Evolutionary conservation across 139 green algal genomes (phyloP).

Genomic region (Chlamydomonas applanata): DNA sequence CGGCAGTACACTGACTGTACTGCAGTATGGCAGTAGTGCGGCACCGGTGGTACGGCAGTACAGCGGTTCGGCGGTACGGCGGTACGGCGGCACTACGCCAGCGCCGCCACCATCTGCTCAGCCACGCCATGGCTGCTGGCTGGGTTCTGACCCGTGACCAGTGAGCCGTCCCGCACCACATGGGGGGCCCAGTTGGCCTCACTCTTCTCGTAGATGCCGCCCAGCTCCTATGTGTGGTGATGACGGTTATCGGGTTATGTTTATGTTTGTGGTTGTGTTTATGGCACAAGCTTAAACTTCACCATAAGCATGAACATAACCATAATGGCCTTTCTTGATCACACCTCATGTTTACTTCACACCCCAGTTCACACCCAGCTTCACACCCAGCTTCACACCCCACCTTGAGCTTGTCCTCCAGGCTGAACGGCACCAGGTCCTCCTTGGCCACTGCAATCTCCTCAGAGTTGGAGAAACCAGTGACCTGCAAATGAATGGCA

Average conservation of each 20-base stretch:
- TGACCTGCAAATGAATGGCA: constrained; percentile 8
- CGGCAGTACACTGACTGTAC: too few species aligned
- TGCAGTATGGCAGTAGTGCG: too few species aligned
- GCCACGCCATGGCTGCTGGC: neutral
- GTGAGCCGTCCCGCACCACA: constrained; percentile 11
- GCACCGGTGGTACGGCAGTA: too few species aligned
- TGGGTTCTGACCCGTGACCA: constrained; percentile 38
- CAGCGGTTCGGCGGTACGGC: too few species aligned
- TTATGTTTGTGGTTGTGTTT: too few species aligned
- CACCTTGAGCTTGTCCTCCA: constrained; percentile 39
- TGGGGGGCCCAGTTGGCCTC: constrained; percentile 5
- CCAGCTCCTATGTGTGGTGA: constrained; percentile 10
- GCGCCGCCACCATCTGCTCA: constrained; percentile 23
- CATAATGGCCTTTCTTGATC: neutral
- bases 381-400: too few species aligned
- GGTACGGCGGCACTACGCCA: neutral
- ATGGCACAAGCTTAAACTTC: neutral
- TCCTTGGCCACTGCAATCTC: constrained; percentile 41
- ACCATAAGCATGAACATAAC: neutral
- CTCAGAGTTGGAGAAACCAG: constrained; percentile 40
- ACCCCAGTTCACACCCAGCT: too few species aligned
- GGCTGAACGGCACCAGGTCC: constrained; percentile 36
- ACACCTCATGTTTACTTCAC: neutral
- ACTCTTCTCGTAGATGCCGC: neutral
- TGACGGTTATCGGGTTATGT: neutral